These are phyloP conservation scores for Eragrostis curvula DNA, from an alignment of 176 grass and related monocot species.

Conservation along the genomic window DNA sequence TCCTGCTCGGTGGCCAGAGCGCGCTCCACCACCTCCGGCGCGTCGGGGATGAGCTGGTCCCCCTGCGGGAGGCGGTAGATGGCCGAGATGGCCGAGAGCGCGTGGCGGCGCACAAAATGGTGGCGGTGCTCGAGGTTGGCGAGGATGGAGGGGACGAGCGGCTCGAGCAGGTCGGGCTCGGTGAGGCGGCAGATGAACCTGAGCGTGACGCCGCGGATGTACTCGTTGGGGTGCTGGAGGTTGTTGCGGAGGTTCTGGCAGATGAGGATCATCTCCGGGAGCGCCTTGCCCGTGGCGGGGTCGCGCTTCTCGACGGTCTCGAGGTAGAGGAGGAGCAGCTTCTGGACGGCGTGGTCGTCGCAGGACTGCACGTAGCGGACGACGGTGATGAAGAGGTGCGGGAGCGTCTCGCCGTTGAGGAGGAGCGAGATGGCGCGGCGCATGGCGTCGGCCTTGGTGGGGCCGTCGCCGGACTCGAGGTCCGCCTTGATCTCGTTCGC, in stretches of 20 bases:
- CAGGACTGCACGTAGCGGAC: not conserved
- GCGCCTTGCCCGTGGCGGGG: not conserved
- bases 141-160: not conserved
- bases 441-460: not conserved
- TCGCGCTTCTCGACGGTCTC: not conserved
- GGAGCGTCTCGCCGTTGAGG: not conserved
- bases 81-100: not conserved
- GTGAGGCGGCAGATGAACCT: constrained; percentile 68
- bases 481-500: not conserved
- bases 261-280: not conserved
- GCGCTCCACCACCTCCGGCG: no score
- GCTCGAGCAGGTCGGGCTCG: constrained; percentile 71
- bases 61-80: not conserved
- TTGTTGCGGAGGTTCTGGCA: constrained; percentile 49
- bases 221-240: constrained; percentile 79
- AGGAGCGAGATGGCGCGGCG: not conserved
- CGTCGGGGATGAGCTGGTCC: no score
- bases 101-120: not conserved
- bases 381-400: not conserved
- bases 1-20: constrained; percentile 39
- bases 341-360: not conserved
- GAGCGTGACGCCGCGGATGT: constrained; percentile 68
- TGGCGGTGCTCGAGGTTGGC: not conserved
- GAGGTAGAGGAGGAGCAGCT: constrained; percentile 1
- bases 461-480: not conserved